phyloP scores from a whole-genome alignment of 2,329 filamentous ascomycete genomes.

The Trichothecium roseum region DNA sequence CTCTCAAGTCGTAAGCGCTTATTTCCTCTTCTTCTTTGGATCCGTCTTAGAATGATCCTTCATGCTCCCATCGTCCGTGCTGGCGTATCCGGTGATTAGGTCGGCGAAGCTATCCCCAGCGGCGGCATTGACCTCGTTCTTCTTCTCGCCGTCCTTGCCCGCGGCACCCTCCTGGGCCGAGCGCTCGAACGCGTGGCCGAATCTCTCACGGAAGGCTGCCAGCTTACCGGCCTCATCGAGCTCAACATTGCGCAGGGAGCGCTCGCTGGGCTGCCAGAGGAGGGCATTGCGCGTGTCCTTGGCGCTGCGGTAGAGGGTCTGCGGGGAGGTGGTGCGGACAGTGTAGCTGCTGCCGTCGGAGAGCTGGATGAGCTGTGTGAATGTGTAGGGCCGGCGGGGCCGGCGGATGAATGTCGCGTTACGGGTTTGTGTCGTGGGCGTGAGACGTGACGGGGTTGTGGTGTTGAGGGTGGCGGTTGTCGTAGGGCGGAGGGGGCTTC shows the following conservation, averaged over 20 bases:
- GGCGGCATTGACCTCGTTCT: conserved; percentile 12
- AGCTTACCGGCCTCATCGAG: conserved; percentile 89
- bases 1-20: conserved; percentile 10
- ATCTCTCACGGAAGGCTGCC: conserved; percentile 74
- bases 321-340: conserved; percentile 65
- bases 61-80: conserved; percentile 22
- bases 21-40: conserved; percentile 36
- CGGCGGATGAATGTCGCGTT: conserved; percentile 79
- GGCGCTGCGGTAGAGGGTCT: conserved; percentile 43
- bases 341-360: conserved; percentile 83
- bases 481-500: conserved; percentile 16
- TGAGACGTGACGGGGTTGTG: conserved; percentile 10
- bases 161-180: conserved; percentile 25
- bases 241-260: conserved; percentile 77
- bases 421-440: conserved; percentile 46
- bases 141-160: conserved; percentile 15
- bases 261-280: conserved; percentile 81
- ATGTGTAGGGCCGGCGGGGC: conserved; percentile 87
- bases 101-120: conserved; percentile 26
- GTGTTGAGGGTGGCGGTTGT: conserved; percentile 10
- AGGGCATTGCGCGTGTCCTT: conserved; percentile 87
- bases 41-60: conserved; percentile 23
- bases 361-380: conserved; percentile 92
- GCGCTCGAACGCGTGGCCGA: conserved; percentile 79
- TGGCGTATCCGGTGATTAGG: conserved; percentile 39